Evolutionary conservation across 805 yeast genomes (phyloP), one percentile per base, ranked within the genome.

Genomic region (Pichia membranifaciens): DNA sequence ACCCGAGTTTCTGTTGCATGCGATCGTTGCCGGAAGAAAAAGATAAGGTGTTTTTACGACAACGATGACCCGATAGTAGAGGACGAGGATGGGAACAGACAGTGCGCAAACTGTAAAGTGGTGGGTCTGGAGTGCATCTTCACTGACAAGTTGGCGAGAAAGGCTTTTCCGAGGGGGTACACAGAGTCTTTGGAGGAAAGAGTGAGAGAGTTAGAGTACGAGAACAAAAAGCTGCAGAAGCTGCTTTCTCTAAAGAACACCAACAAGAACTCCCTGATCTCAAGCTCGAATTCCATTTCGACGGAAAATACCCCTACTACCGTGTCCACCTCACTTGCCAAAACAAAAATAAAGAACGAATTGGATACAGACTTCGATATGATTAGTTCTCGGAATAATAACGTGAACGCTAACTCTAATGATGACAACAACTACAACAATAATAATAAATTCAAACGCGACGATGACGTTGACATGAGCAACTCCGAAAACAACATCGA

Each of bases 141-240:
- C n/a, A 81, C 90, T 16, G 96, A 89, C 60, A 83, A 84, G 55
- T 70, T 89, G n/a, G 78, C 90, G 0, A 74, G 96, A 49, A 72
- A 90, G 52, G 91, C 96, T 0, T 89, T 83, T 58, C 96, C 96
- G 0, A 74, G 95, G 60, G 96, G 96, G 0, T 89, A 89, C 58
- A 89, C 96, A 0, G 96, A 89, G 65, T 82, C 89, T 2, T 64
- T 89, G 45, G 97, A 89, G 61, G 95, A 87, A 58, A 71, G 96
- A 43, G 82, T 89, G n/a, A 71, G 96, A 43, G 93, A 84, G 59
- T 71, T 90, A 20, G 96, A 88, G 62, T 77, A 83, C 3, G 95
- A 88, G 58, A 87, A 87, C 61, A 78, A 79, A 53, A 75, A 84
- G 57, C 65, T 89, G 23, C 71, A 76, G 31, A 84, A 86, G 9